Evolutionary conservation across 805 yeast species (phyloP).

Genomic region (Pichia nakasei): DNA sequence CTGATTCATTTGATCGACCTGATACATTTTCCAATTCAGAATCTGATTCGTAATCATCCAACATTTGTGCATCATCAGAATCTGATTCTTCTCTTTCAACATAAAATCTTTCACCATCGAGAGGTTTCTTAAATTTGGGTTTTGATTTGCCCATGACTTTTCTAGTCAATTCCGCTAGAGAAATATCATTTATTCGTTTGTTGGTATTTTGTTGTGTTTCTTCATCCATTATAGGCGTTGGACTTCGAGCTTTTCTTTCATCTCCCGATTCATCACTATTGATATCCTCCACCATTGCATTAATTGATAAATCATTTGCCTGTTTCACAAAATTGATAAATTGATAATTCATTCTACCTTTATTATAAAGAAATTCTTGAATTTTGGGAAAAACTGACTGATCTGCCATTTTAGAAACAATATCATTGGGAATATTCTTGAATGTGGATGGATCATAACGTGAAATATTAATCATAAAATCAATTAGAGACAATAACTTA

Average conservation of each 20-base stretch:
- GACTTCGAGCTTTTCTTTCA: background rate
- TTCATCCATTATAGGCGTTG: background rate
- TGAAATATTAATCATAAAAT: constrained; percentile 17
- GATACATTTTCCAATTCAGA: background rate
- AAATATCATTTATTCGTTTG: constrained; percentile 4
- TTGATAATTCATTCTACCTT: constrained; percentile 18
- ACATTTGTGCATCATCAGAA: background rate
- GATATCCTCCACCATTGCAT: background rate
- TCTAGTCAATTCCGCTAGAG: constrained; percentile 12
- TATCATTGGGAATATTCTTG: constrained; percentile 17
- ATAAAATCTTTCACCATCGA: background rate
- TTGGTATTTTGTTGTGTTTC: background rate
- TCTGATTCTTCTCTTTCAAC: background rate
- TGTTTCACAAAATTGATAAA: constrained; percentile 8
- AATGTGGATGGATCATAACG: constrained; percentile 16
- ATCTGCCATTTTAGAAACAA: constrained; percentile 6
- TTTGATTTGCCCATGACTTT: constrained; percentile 10
- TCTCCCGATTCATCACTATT: background rate
- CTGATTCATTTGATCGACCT: background rate
- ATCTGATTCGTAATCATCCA: background rate
- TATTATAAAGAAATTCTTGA: constrained; percentile 10
- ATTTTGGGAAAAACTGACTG: constrained; percentile 9
- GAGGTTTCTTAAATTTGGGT: background rate
- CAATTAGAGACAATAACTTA: constrained; percentile 19
- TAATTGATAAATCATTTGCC: too few relatives aligned